Evolutionary conservation across 805 yeast genomes (phyloP), one percentile per base, ranked within the genome.

Genomic region (Candida nitratophila): DNA sequence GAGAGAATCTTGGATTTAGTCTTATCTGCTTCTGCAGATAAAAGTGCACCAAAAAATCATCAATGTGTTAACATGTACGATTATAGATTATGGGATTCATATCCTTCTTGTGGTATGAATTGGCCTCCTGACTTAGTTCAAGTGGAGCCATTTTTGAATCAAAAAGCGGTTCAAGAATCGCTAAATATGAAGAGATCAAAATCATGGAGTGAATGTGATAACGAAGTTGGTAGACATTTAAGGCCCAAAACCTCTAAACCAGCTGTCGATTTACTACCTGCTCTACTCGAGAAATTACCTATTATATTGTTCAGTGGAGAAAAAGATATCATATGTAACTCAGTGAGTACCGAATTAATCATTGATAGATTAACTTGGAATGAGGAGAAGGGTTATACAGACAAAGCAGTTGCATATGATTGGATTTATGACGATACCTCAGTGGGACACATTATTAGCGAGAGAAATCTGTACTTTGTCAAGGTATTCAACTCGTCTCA

Each of bases 11-110:
- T 78, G 45, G 63, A 57, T 39, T 50, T 53, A 16, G 52, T 79
- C 20, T 60, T 76, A 44, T 34, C 36, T 3, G 56, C 53, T 19
- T 64, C 77, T 0, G 43, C 47, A 17, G 66, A 52, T 24, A 42
- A 26, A 10, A 17, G 41, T 5, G 49, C 46, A 32, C 56, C 68
- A 29, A 45, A 55, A n/a, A 51, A 70, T 50, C 62, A 71, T 55
- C 74, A 69, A 45, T 91, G 99, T 60, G 52, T 77, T 54, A 93
- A 93, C 64, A 79, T 89, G 74, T 91, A 93, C 60, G 96, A 93
- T 60, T 76, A 77, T 44, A 74, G 83, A 32, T 65, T 84, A 43
- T 69, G 65, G 32, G 96, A 89, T 59, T 63, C 79, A 0, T 87
- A 71, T 53, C 97, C 98, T 0, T 65, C 83, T 0, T 93, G 99